Percentiles rank a stretch among this genome's conserved stretches.
These are phyloP conservation scores for Xylaria venustula DNA, from an alignment of 495 filamentous ascomycete species.

Conservation along the genomic window DNA sequence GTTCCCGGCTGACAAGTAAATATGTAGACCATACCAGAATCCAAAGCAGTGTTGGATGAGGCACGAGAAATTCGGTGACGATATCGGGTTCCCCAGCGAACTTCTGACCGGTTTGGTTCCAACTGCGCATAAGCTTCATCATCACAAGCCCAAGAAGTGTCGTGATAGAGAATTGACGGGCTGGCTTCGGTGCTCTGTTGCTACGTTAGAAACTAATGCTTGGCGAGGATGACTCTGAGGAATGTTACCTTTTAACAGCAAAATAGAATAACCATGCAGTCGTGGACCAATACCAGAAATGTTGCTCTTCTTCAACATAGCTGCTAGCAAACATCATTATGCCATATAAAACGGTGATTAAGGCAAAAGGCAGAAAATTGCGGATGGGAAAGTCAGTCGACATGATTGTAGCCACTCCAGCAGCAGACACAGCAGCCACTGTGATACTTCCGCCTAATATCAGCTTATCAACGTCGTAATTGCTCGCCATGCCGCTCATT, in stretches of 20 bases:
- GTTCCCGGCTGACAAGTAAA: conserved; percentile 34
- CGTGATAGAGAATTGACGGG: conserved; percentile 1
- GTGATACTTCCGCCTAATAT: conserved; percentile 32
- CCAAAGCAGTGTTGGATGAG: conserved; percentile 69
- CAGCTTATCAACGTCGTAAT: conserved; percentile 68
- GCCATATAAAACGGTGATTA: conserved; percentile 60
- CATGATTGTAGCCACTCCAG: conserved; percentile 17
- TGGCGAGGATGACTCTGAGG: neutral
- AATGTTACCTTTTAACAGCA: conserved; percentile 45
- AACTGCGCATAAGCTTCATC: conserved; percentile 67
- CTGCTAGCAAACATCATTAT: conserved; percentile 97
- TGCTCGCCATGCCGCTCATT: conserved; percentile 85
- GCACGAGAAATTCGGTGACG: conserved; percentile 62
- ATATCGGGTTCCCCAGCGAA: conserved; percentile 86
- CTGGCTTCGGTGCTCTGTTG: conserved; percentile 13
- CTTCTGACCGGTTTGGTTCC: conserved; percentile 98
- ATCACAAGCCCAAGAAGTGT: conserved; percentile 37
- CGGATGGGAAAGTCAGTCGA: conserved; percentile 10
- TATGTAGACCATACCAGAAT: conserved; percentile 70
- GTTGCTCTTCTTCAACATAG: conserved; percentile 96
- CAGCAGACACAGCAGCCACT: conserved; percentile 19
- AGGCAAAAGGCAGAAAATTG: conserved; percentile 26
- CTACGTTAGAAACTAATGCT: conserved; percentile 6
- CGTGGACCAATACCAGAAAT: conserved; percentile 95
- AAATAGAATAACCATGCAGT: conserved; percentile 74